Evolutionary conservation across 352 stramenopile genomes (phyloP), one percentile per base, ranked within the genome.

Genomic region (Phytophthora sp.): DNA sequence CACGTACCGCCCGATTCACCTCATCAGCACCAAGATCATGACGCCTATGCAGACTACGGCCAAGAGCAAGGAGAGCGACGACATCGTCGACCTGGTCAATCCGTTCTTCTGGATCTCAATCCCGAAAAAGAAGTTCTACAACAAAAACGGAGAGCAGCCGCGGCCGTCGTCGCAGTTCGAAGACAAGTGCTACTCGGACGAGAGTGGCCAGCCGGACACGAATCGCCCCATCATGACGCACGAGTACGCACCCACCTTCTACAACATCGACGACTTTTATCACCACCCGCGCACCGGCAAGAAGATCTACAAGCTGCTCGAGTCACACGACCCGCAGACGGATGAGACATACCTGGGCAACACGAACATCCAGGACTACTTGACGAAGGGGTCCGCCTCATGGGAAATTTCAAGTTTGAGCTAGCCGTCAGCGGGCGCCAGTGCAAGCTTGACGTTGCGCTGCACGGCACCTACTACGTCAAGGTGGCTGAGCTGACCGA

Each of bases 391-490:
- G 1, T 49, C 41, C 8, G 41, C 18, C 41, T 49, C 20, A 49
- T 30, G 41, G 41, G 41, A n/a, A 49, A 15, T 16, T 29, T 49
- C 41, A 49, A 49, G 3, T 30, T 49, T 27, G 41, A 29, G 13
- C 9, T 49, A 12, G 41, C 21, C 20, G 41, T 49, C n/a, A 49
- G 41, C 41, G 41, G n/a, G 13, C 41, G 41, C 16, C 41, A 49
- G 41, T 49, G 41, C 41, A 49, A 49, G 13, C 41, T 49, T n/a
- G 41, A 30, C 18, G 18, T 49, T 26, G 27, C 41, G 41, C 20
- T 49, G 11, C 30, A 39, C 33, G 33, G 8, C n/a, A n/a, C n/a
- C n/a, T n/a, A n/a, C n/a, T n/a, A n/a, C n/a, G n/a, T n/a, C n/a
- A n/a, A n/a, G n/a, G n/a, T n/a, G n/a, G n/a, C n/a, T n/a, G n/a